Evolutionary conservation across 441 rosid genomes (phyloP).

Genomic region (Geranium incanum): DNA sequence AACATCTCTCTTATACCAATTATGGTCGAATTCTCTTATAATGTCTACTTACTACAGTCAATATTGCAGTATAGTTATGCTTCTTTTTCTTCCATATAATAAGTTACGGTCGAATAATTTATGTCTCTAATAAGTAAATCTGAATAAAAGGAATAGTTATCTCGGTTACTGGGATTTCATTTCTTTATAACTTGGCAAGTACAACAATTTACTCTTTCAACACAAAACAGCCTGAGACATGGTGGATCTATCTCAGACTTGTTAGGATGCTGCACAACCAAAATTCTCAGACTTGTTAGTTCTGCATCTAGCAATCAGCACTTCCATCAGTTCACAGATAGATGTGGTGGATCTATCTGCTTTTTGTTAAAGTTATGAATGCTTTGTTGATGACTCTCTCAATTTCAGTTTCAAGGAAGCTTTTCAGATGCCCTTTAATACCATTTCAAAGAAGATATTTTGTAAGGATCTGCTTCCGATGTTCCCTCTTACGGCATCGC

Average conservation of each 20-base stretch:
- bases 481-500: constrained; percentile 49
- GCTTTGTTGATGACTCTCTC: constrained; percentile 18
- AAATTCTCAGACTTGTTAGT: not conserved
- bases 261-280: not conserved
- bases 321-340: constrained; percentile 4
- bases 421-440: constrained; percentile 72
- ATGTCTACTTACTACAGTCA: not conserved
- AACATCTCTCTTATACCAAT: not conserved
- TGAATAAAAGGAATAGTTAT: not conserved
- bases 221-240: not conserved
- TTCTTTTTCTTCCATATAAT: not conserved
- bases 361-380: constrained; percentile 11
- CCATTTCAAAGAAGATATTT: constrained; percentile 65
- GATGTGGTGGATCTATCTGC: not conserved
- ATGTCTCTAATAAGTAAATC: not conserved
- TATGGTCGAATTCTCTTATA: not conserved
- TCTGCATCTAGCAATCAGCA: not conserved
- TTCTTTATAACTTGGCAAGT: not conserved
- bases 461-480: constrained; percentile 60
- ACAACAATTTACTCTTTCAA: constrained; percentile 1
- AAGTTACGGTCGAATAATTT: too few species aligned
- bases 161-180: not conserved
- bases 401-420: constrained; percentile 75
- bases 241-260: not conserved
- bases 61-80: not conserved